A percentile compares a stretch with the other conserved stretches of the same genome.
These are phyloP conservation scores for Leccinum sublutescens DNA, from an alignment of 768 basidiomycete genomes.

Conservation along the genomic window DNA sequence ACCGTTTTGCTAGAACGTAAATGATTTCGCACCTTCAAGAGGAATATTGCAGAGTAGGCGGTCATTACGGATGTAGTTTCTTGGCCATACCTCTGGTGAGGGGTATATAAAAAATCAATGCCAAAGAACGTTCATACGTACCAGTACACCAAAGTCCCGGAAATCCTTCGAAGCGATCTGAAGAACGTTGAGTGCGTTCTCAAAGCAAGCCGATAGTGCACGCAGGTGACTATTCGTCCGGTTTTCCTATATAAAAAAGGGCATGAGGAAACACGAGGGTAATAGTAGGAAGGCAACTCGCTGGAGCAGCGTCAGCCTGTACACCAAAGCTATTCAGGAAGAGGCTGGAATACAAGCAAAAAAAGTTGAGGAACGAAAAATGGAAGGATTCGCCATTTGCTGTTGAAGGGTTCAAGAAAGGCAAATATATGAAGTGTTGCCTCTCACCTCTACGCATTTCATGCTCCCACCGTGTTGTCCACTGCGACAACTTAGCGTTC, in stretches of 20 bases:
- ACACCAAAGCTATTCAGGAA: slow-evolving; percentile 86
- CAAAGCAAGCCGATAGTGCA: slow-evolving; percentile 69
- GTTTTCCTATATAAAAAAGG: slow-evolving; percentile 42
- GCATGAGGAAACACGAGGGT: not conserved
- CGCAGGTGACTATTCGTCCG: slow-evolving; percentile 60
- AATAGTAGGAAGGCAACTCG: slow-evolving; percentile 32
- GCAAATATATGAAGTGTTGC: not conserved
- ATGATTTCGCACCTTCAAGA: slow-evolving; percentile 56
- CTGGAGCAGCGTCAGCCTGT: slow-evolving; percentile 58
- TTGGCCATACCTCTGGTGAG: slow-evolving; percentile 71
- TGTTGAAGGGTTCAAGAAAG: slow-evolving; percentile 27
- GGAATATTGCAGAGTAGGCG: slow-evolving; percentile 79
- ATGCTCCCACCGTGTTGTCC: slow-evolving; percentile 68
- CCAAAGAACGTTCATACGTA: slow-evolving; percentile 43
- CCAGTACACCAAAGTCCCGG: slow-evolving; percentile 69
- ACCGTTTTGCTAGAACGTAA: not conserved
- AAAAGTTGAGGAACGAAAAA: slow-evolving; percentile 69
- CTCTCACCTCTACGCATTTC: slow-evolving; percentile 69
- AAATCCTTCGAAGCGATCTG: slow-evolving; percentile 74
- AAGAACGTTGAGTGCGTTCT: slow-evolving; percentile 69
- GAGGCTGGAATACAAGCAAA: slow-evolving; percentile 73
- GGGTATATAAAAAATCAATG: not conserved
- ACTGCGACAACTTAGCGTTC: slow-evolving; percentile 68
- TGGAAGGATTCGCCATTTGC: slow-evolving; percentile 77
- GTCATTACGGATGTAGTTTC: slow-evolving; percentile 85